These are phyloP conservation scores for Aureobasidium sp. DNA, from an alignment of 2,329 filamentous ascomycete species.

Conservation along the genomic window DNA sequence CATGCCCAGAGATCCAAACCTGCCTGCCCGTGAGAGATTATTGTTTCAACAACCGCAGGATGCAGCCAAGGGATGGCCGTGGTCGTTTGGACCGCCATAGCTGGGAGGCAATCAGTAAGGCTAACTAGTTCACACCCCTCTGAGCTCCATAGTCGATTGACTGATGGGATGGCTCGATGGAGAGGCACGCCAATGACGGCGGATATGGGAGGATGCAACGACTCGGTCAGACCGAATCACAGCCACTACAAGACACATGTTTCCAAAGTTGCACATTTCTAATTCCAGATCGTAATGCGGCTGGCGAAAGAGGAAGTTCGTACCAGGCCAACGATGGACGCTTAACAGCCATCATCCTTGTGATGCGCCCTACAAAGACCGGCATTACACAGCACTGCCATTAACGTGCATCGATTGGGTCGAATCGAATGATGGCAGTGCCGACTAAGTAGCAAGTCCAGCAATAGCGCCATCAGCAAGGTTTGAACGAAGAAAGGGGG, in stretches of 20 bases:
- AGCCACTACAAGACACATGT: neutral
- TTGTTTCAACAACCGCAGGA: slow-evolving; percentile 2
- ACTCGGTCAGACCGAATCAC: neutral
- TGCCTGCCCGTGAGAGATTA: neutral
- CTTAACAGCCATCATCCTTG: neutral
- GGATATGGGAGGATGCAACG: neutral
- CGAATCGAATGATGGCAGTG: neutral
- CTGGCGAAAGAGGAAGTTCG: neutral
- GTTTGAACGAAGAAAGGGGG: neutral
- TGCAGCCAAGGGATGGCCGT: neutral
- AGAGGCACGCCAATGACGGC: neutral
- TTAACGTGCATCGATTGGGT: neutral
- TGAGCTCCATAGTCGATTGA: neutral
- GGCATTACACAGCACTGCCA: neutral
- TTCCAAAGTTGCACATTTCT: neutral
- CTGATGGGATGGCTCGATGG: neutral
- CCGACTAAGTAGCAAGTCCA: neutral
- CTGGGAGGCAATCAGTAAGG: neutral
- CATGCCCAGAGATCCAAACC: neutral
- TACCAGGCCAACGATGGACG: neutral
- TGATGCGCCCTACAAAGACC: neutral
- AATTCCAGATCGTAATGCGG: neutral
- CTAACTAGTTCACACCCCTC: neutral
- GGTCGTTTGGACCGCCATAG: neutral
- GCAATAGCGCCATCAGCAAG: neutral